Conservation (phyloP, 2,329 filamentous ascomycete genomes). For the Venturia asperata region DNA sequence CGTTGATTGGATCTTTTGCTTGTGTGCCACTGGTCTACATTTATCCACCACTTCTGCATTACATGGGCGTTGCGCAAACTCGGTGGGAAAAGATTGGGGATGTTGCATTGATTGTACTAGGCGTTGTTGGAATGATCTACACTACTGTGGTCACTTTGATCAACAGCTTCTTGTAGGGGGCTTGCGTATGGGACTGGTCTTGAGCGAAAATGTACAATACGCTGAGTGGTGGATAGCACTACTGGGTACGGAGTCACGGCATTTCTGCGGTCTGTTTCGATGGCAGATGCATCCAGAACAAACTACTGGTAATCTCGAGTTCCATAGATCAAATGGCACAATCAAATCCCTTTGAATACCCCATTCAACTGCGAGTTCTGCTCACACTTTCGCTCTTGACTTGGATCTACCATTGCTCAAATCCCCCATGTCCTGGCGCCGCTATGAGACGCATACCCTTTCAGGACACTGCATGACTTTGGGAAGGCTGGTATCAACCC, state of each 20-base stretch:
- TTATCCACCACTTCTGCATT: constrained; percentile 66
- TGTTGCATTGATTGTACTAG: constrained; percentile 55
- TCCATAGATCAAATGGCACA: too few relatives aligned
- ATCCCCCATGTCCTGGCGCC: too few relatives aligned
- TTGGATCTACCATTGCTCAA: too few relatives aligned
- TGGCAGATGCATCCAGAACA: too few relatives aligned
- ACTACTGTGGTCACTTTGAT: constrained; percentile 57
- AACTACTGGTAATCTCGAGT: too few relatives aligned
- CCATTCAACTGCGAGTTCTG: too few relatives aligned
- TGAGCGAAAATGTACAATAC: not conserved
- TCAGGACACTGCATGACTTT: too few relatives aligned
- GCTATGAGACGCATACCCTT: too few relatives aligned
- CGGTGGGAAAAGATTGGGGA: constrained; percentile 52
- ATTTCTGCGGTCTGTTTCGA: too few relatives aligned
- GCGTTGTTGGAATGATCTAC: constrained; percentile 61
- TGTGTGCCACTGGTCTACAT: constrained; percentile 73
- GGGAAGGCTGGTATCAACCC: too few relatives aligned
- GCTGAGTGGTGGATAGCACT: not conserved
- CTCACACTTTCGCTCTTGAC: too few relatives aligned
- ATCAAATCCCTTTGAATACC: too few relatives aligned
- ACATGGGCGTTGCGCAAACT: constrained; percentile 57
- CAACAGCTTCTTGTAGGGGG: constrained; percentile 12
- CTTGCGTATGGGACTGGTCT: not conserved
- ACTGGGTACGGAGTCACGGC: not conserved
- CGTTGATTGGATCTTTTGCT: constrained; percentile 66